Base-by-base conservation (phyloP, 1,139 yeast genomes). In the Yamadazyma atmosphaerica region DNA sequence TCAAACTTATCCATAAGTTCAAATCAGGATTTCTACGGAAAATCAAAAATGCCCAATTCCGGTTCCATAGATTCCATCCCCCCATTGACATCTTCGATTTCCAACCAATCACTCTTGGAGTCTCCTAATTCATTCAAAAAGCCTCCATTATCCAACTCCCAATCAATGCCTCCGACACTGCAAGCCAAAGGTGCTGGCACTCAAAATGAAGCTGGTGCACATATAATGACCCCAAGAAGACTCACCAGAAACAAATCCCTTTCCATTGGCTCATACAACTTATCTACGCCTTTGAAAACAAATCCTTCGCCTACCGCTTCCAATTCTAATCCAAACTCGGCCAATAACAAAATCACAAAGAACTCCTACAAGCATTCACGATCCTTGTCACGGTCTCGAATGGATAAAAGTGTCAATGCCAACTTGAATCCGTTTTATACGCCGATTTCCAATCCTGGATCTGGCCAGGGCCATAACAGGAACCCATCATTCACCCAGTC, bases 351-450 rank as follows among this genome's bases (percentile, higher is more conserved):
- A 16, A 34, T 46, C 19, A 39, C 48, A 3, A 43, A 49, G 26
- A 52, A 56, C 9, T 51, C 54, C 2, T 48, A 48, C 26, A 43
- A 43, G 25, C 51, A 49, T 31, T 41, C 60, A 24, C 43, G 49
- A 42, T 50, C 54, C 27, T 54, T 35, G 33, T 50, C 42, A 40
- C 48, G 42, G 42, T 49, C 38, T 39, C 46, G 38, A 43, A 35
- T 40, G 9, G 49, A 46, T 27, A 37, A 42, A 24, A 10, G n/a
- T 21, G 33, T 39, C 2, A 37, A 38, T 26, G 34, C 32, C 9
- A 60, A 60, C 15, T 54, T 64, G 25, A 72, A 74, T 44, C 79
- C 79, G 14, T 73, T 74, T 47, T 71, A 68, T 45, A 71, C 75
- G 2, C 74, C 77, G 2, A 28, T 28, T 16, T 28, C 31, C 3